A percentile compares a stretch with the other conserved stretches of the same genome.
These are phyloP conservation scores for Pichia pseudocactophila DNA, from an alignment of 805 yeast genomes.

Conservation along the genomic window DNA sequence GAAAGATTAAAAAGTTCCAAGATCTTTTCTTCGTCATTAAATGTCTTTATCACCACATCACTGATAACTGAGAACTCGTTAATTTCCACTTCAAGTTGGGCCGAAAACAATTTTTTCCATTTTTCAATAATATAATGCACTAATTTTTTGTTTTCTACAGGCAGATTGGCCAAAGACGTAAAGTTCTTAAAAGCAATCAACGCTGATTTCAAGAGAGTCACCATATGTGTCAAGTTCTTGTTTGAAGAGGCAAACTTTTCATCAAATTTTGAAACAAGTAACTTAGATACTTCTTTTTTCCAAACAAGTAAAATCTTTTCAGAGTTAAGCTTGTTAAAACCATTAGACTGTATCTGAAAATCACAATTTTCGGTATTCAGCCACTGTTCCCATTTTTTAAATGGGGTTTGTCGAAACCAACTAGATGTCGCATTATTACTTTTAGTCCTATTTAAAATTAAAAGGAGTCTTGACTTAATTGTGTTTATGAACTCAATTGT, in stretches of 20 bases:
- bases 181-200: conserved; percentile 24
- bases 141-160: not conserved
- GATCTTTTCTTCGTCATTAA: conserved; percentile 8
- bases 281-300: conserved; percentile 17
- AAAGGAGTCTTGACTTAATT: conserved; percentile 20
- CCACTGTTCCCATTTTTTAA: conserved; percentile 25
- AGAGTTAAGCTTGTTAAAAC: conserved; percentile 7
- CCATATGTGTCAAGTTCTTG: conserved; percentile 14
- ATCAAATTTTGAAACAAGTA: conserved; percentile 10
- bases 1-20: conserved; percentile 7
- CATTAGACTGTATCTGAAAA: conserved; percentile 12
- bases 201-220: conserved; percentile 14
- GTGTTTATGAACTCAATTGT: conserved; percentile 20
- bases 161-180: conserved; percentile 22
- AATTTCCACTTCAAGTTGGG: conserved; percentile 12
- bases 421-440: conserved; percentile 16
- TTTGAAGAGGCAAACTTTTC: conserved; percentile 5
- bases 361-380: conserved; percentile 16
- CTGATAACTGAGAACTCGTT: conserved; percentile 16
- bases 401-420: conserved; percentile 22
- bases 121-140: conserved; percentile 12
- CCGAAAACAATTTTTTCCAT: conserved; percentile 17
- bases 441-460: conserved; percentile 16
- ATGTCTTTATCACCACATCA: conserved; percentile 13
- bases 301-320: conserved; percentile 12